These are phyloP conservation scores for Lolium perenne DNA, from an alignment of 176 grass and related monocot genomes.

Conservation along the genomic window DNA sequence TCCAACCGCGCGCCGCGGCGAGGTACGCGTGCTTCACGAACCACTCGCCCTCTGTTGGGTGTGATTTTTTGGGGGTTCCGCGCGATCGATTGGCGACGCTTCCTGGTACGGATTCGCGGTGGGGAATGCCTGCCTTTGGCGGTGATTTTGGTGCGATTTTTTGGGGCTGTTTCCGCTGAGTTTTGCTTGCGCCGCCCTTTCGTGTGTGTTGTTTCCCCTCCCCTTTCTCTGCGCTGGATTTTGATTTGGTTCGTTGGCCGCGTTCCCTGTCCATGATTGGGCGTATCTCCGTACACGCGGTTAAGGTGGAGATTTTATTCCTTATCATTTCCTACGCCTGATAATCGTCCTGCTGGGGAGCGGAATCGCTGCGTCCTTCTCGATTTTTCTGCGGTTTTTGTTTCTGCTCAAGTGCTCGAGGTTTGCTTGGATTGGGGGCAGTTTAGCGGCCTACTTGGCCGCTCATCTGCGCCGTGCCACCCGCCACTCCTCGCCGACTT, in stretches of 20 bases:
- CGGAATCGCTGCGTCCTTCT: not conserved
- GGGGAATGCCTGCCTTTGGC: constrained; percentile 1
- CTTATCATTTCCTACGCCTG: not conserved
- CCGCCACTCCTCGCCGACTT: not conserved
- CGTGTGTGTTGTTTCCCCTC: not conserved
- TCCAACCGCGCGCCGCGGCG: constrained; percentile 16
- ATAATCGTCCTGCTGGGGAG: not conserved
- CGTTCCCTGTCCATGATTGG: not conserved
- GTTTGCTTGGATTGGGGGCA: not conserved
- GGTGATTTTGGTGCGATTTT: not conserved
- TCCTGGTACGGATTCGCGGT: not conserved
- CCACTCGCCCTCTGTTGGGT: not conserved
- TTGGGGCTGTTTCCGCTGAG: not conserved
- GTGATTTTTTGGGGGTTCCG: not conserved
- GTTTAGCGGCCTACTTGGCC: not conserved
- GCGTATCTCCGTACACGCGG: not conserved
- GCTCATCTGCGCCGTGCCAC: not conserved
- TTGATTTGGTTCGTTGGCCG: constrained; percentile 13
- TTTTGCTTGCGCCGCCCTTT: not conserved
- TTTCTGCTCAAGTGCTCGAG: not conserved
- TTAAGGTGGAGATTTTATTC: not conserved
- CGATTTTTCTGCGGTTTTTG: not conserved
- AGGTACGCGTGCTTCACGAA: constrained; percentile 27
- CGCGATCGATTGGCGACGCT: not conserved
- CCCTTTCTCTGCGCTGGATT: not conserved